phyloP scores from a whole-genome alignment of 495 filamentous ascomycete species.

The Aspergillus avenaceus region DNA sequence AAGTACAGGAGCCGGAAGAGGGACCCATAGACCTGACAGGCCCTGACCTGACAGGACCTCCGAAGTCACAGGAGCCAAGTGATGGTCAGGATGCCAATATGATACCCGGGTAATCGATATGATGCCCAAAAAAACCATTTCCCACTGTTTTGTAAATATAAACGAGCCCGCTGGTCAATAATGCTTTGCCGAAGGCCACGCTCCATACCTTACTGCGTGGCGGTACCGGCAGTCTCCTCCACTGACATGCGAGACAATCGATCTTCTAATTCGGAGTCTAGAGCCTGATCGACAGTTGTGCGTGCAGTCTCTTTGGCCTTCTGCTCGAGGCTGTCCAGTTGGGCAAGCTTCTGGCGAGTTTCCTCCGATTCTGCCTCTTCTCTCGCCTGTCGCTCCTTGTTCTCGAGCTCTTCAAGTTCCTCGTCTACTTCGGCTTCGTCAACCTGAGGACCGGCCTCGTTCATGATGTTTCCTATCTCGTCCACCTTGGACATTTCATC shows the following conservation, averaged over 20 bases:
- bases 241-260: conserved; percentile 42
- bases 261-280: conserved; percentile 33
- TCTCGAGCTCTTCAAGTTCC: conserved; percentile 76
- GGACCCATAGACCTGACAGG: conserved; percentile 2
- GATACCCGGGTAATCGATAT: neutral
- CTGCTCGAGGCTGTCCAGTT: conserved; percentile 38
- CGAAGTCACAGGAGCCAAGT: neutral
- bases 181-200: neutral
- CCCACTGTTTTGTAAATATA: neutral
- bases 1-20: neutral
- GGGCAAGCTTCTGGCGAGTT: conserved; percentile 43
- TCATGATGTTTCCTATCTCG: conserved; percentile 73
- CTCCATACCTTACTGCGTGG: conserved; percentile 8
- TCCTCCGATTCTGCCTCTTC: conserved; percentile 47
- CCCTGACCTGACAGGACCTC: neutral
- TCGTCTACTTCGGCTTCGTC: conserved; percentile 87
- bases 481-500: conserved; percentile 81
- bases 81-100: conserved; percentile 3
- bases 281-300: conserved; percentile 19
- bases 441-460: conserved; percentile 54
- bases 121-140: neutral
- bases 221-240: conserved; percentile 30
- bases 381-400: conserved; percentile 53
- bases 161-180: neutral
- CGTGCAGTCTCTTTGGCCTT: conserved; percentile 29